Base-by-base conservation (phyloP, 768 basidiomycete genomes). In the Serendipita sp. region DNA sequence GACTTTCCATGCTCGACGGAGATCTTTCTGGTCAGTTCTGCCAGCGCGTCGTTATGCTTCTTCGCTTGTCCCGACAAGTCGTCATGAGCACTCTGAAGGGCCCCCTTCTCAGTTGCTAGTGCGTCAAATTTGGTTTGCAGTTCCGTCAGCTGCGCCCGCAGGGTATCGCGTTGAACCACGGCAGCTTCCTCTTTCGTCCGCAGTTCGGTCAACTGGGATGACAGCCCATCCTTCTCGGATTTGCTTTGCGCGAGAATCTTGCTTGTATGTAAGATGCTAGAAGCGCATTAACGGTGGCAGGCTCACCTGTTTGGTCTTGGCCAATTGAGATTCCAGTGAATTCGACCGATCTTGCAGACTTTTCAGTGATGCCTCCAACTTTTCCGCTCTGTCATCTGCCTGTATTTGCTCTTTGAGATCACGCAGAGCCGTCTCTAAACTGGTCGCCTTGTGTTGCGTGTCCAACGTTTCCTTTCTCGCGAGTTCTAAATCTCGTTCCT, bases 351-450 rank as follows among this genome's bases (percentile, higher is more conserved):
- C 83, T 69, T 89, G 87, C 29, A 85, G 85, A 69, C 89, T 84
- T 70, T 84, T 85, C 53, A 92, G 74, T 5, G 85, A 85, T 50
- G 75, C 74, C 70, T 91, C 88, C 29, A 91, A 74, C 46, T 79
- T 79, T 67, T 90, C 89, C 15, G 84, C 83, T 45, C 87, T 84
- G 72, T 91, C 88, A 70, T 92, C 89, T 66, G 81, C 84, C 72
- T 91, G 83, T 23, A 92, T 84, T 67, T 88, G 86, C 66, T 91
- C 89, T 69, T 88, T 83, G 36, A 92, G 73, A 67, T 91, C 87
- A 31, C 82, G 83, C 29, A 85, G 77, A 82, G 13, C 29, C 27
- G 23, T 11, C 23, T 15, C 52, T 11, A 53, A 29, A 11, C 27
- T 11, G 29, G 16, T 53, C 13, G 52, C 10, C 23, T 53, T 53